A percentile compares a stretch with the other conserved stretches of the same genome.
Conservation (phyloP, 2,329 filamentous ascomycete species). For the Phialemonium atrogriseum region DNA sequence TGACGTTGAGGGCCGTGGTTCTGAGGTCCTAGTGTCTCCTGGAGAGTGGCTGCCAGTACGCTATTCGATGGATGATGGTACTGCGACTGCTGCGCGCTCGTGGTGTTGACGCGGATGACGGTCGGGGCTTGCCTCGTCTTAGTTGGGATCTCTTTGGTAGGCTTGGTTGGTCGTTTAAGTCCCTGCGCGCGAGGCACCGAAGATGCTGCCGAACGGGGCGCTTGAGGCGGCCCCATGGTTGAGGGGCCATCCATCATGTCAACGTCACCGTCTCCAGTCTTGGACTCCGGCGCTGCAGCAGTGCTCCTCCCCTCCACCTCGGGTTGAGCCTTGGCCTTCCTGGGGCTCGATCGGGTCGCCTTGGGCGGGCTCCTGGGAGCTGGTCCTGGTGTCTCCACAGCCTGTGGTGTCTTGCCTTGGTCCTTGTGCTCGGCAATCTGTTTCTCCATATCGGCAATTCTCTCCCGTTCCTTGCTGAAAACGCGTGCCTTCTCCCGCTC, state of each 20-base stretch:
- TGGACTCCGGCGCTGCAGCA: slow-evolving; percentile 17
- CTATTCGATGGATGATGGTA: slow-evolving; percentile 53
- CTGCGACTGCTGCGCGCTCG: slow-evolving; percentile 49
- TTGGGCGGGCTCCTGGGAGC: slow-evolving; percentile 33
- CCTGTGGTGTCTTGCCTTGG: slow-evolving; percentile 9
- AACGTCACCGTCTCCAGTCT: slow-evolving; percentile 33
- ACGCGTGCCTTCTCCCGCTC: slow-evolving; percentile 59
- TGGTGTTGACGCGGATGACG: slow-evolving; percentile 62
- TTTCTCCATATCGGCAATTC: slow-evolving; percentile 43
- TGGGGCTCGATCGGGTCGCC: slow-evolving; percentile 41
- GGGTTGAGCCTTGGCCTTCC: slow-evolving; percentile 31
- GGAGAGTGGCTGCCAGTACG: slow-evolving; percentile 46
- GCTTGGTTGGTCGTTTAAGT: slow-evolving; percentile 52
- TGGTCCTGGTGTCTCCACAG: slow-evolving; percentile 18
- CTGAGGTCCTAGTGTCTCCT: slow-evolving; percentile 39
- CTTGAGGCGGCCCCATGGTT: slow-evolving; percentile 51
- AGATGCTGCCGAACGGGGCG: slow-evolving; percentile 41
- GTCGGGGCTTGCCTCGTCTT: slow-evolving; percentile 63
- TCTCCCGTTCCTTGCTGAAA: slow-evolving; percentile 51
- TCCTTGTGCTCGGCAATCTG: slow-evolving; percentile 25
- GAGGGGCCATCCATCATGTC: slow-evolving; percentile 50
- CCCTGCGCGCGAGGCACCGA: slow-evolving; percentile 39
- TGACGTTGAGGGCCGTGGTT: slow-evolving; percentile 27
- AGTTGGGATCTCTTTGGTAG: slow-evolving; percentile 46
- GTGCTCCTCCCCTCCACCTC: slow-evolving; percentile 23